Evolutionary conservation across 2,329 filamentous ascomycete genomes (phyloP), one percentile per base, ranked within the genome.

Genomic region (Colletotrichum caudatum): DNA sequence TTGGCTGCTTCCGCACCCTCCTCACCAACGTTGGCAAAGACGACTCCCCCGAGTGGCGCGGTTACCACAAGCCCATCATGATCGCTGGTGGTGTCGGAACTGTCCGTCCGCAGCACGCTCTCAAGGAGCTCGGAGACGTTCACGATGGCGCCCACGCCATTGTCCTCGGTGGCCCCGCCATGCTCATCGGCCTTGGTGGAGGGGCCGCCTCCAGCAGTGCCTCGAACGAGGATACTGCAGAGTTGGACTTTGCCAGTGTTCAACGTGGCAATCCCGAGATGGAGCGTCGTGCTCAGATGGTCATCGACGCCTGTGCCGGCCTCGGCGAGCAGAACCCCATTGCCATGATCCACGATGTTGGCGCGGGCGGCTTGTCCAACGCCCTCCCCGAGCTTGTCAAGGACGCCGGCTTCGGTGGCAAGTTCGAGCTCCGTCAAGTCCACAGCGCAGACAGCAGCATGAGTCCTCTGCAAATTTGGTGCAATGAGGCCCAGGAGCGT

Each of bases 11-110:
- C 86, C 89, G 95, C 72, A 99, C 96, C 0, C 87, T 99, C 48
- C 89, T 97, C 39, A 93, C 91, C 54, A 87, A 90, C 69, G 87
- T 93, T 67, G 89, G 88, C 51, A 81, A 82, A 48, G 84, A 86
- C 60, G 80, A 80, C 4, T 76, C 78, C 23, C 87, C 86, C 26
- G 94, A 97, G 75, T 88, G 94, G 78, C 89, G 95, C 76, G 96
- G 96, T 33, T 99, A 97, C 80, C 96, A 98, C 83, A 99, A 99
- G 84, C 96, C 96, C 12, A 98, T 97, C 81, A 97, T 98, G 94
- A 94, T 99, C 83, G 96, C 96, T 73, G 96, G 96, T 78, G 96
- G 96, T 79, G 90, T 98, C 46, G 96, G 96, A 60, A 97, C 93
- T 7, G 95, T 98, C 39, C 86, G 96, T 69, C 95, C 96, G 18